These are phyloP conservation scores for Penicillium macrosclerotiorum DNA, from an alignment of 495 filamentous ascomycete genomes.

Conservation along the genomic window DNA sequence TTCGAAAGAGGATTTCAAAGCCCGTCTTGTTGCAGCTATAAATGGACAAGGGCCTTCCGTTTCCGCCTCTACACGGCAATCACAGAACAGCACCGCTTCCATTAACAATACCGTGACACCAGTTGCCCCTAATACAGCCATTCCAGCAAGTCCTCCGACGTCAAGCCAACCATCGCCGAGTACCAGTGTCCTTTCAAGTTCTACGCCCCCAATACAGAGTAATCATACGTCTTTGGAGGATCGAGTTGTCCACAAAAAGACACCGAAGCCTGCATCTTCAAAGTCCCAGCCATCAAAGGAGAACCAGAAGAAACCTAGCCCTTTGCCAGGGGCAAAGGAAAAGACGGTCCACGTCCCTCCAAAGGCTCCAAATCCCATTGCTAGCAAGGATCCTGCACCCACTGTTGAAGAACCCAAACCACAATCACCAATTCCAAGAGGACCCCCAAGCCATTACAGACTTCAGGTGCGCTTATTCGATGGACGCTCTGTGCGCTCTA, in stretches of 20 bases:
- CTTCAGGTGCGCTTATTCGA: conserved; percentile 85
- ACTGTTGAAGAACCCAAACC: conserved; percentile 12
- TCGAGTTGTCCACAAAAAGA: neutral
- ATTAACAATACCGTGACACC: neutral
- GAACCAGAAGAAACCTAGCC: conserved; percentile 5
- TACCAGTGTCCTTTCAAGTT: neutral
- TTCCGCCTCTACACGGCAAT: conserved; percentile 1
- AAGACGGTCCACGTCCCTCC: conserved; percentile 4
- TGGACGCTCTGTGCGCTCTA: conserved; percentile 70
- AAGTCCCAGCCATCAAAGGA: conserved; percentile 9
- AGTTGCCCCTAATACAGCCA: neutral
- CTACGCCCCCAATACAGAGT: conserved; percentile 1
- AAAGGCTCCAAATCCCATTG: conserved; percentile 15
- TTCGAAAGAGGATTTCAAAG: conserved; percentile 55
- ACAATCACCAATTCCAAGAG: conserved; percentile 12
- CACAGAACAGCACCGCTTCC: conserved; percentile 6
- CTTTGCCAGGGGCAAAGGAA: conserved; percentile 1
- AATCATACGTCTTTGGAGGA: conserved; percentile 7
- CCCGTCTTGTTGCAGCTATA: conserved; percentile 45
- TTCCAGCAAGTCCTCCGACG: neutral
- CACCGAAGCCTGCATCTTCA: neutral
- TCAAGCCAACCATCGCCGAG: neutral
- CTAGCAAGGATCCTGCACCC: neutral
- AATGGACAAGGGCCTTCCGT: conserved; percentile 6
- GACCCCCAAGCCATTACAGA: conserved; percentile 45